Base-by-base conservation (phyloP, 129 eudicot genomes). In the Deinandra increscens region DNA sequence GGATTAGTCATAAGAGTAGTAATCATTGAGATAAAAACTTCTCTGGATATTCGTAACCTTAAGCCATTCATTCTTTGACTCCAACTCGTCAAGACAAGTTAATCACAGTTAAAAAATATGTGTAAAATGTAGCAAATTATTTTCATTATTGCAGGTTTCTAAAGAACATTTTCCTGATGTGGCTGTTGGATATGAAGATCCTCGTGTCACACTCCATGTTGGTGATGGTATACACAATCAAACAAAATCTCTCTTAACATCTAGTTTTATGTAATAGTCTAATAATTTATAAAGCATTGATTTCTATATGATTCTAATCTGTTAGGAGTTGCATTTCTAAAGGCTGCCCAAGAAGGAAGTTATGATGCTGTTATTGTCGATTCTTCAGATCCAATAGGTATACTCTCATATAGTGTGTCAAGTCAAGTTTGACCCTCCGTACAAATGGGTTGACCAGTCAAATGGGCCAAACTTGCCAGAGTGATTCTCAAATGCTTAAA, bases 311-410 rank as follows among this genome's bases (percentile, higher is more conserved):
- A 37, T 69, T 29, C 42, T 58, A 6, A 73, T 66, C 69, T 69
- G 44, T 72, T 68, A 93, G 97, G 99, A 75, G 97, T 93, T 80
- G 97, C 92, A 38, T 93, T 89, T 76, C 56, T 93, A 73, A 93
- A 89, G 76, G 85, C 83, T 72, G 92, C 85, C 9, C 88, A 86
- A 9, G 95, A 74, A 71, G 99, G 97, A 77, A 89, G 83, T 54
- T 93, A 89, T 81, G 99, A 93, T 85, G 99, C 99, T 33, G 88
- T 93, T 61, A 93, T 93, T 43, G 99, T 89, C 65, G 97, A 93
- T 76, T 93, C 99, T 56, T 93, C 97, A 15, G 97, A 93, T 79
- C 99, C 99, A 15, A 93, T 93, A 69, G 98, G 98, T 93, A 81
- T 58, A 22, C 38, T 15, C 17, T 17, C 69, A 59, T 54, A 55